phyloP scores from a whole-genome alignment of 352 stramenopile genomes.

The Globisporangium paddicum region DNA sequence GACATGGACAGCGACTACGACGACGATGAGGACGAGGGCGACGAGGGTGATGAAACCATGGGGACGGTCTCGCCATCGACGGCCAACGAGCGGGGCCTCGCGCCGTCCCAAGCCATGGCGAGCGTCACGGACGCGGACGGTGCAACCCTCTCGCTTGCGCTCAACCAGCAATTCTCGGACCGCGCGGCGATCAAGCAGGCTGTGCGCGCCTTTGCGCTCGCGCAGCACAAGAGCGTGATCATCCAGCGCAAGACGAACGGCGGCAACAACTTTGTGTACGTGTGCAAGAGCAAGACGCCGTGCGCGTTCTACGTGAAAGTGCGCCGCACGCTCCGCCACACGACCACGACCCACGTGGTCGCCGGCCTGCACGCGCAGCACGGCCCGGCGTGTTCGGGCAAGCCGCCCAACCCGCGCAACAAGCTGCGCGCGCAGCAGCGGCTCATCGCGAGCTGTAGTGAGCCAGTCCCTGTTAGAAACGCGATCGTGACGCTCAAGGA shows the following conservation, averaged over 20 bases:
- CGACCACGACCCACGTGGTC: conserved; percentile 2
- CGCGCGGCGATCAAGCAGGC: conserved; percentile 30
- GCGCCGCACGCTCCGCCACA: conserved; percentile 11
- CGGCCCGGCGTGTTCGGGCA: conserved; percentile 26
- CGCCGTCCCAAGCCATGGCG: neutral
- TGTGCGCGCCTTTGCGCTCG: conserved; percentile 36
- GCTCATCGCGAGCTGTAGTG: neutral
- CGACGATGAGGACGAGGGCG: neutral
- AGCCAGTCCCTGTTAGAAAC: neutral
- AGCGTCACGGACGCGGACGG: neutral
- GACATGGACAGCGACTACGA: neutral
- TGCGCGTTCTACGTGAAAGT: conserved; percentile 40
- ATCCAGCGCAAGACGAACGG: conserved; percentile 34
- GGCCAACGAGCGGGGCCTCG: neutral
- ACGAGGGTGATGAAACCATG: neutral
- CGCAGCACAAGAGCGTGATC: conserved; percentile 31
- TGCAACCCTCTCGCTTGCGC: neutral
- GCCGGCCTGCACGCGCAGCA: conserved; percentile 27
- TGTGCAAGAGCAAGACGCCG: conserved; percentile 37
- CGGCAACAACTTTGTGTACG: conserved; percentile 47
- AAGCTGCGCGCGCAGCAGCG: neutral
- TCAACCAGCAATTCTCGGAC: conserved; percentile 30
- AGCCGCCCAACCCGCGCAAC: conserved; percentile 6
- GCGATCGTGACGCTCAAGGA: conserved; percentile 13
- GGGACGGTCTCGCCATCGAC: too few species aligned